Conservation (phyloP, 495 filamentous ascomycete species). For the Saxophila tyrrhenica region DNA sequence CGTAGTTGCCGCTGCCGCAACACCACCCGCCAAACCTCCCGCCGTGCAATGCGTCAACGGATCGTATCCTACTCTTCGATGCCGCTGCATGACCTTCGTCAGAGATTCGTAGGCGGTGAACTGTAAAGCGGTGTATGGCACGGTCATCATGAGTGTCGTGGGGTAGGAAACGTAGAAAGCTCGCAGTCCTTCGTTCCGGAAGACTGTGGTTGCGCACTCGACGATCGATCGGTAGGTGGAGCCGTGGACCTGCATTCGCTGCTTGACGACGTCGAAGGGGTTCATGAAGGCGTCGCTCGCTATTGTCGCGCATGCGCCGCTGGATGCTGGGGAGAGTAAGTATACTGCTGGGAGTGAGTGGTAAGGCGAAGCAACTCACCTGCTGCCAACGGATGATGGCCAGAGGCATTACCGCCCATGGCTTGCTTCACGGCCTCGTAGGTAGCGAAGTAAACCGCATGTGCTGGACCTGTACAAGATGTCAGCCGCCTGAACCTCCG, state of each 20-base stretch:
- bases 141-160: conserved; percentile 95
- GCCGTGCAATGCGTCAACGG: conserved; percentile 85
- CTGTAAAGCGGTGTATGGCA: conserved; percentile 92
- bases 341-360: not conserved
- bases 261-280: conserved; percentile 98
- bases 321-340: conserved; percentile 50
- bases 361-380: conserved; percentile 39
- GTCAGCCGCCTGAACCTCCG: conserved; percentile 9
- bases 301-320: conserved; percentile 89
- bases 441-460: conserved; percentile 96
- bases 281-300: conserved; percentile 98
- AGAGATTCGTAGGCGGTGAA: conserved; percentile 96
- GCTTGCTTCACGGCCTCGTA: conserved; percentile 95
- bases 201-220: conserved; percentile 79
- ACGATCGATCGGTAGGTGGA: conserved; percentile 76
- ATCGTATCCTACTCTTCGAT: conserved; percentile 47
- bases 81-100: conserved; percentile 59
- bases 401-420: conserved; percentile 81
- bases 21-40: conserved; percentile 81
- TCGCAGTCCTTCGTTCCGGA: conserved; percentile 71
- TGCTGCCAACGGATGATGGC: conserved; percentile 87
- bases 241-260: conserved; percentile 96
- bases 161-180: conserved; percentile 99
- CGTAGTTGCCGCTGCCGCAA: conserved; percentile 87
- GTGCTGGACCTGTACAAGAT: conserved; percentile 65